Evolutionary conservation across 768 basidiomycete species (phyloP).

Genomic region (Sporobolomyces roseus): DNA sequence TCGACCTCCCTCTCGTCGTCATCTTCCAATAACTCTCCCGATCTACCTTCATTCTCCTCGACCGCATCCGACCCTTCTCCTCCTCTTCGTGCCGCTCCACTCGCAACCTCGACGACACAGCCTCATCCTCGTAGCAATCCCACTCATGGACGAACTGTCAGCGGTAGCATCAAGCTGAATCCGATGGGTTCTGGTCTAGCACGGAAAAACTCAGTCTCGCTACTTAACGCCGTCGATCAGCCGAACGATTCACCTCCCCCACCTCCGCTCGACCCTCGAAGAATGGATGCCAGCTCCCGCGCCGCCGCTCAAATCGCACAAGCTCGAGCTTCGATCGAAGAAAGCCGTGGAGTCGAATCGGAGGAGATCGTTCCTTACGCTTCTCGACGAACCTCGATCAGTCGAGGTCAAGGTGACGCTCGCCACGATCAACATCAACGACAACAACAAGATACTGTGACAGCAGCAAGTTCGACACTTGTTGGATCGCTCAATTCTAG

Average conservation of each 20-base stretch:
- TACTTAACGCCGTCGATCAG: slow-evolving; percentile 12
- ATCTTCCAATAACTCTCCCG: slow-evolving; percentile 6
- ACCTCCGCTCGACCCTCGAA: not conserved
- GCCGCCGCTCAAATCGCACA: slow-evolving; percentile 1
- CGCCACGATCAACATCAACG: not conserved
- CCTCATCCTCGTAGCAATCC: not conserved
- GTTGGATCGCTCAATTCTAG: slow-evolving; percentile 16
- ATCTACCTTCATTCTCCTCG: slow-evolving; percentile 2
- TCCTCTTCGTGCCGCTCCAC: not conserved
- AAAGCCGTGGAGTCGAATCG: slow-evolving; percentile 6
- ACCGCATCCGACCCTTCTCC: slow-evolving; percentile 3
- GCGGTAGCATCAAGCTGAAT: slow-evolving; percentile 16
- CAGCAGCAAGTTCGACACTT: slow-evolving; percentile 17
- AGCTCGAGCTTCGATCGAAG: slow-evolving; percentile 13
- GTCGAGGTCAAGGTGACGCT: not conserved
- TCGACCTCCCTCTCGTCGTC: not conserved
- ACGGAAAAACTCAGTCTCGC: slow-evolving; percentile 24
- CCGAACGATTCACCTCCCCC: not conserved
- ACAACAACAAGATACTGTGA: not conserved
- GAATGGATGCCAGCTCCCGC: not conserved
- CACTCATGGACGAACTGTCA: not conserved
- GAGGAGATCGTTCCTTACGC: slow-evolving; percentile 23
- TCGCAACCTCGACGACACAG: not conserved
- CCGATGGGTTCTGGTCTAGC: slow-evolving; percentile 24
- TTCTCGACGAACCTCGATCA: not conserved